A percentile compares a stretch with the other conserved stretches of the same genome.
phyloP scores from a whole-genome alignment of 768 basidiomycete genomes.

The Hygrocybe punicea region DNA sequence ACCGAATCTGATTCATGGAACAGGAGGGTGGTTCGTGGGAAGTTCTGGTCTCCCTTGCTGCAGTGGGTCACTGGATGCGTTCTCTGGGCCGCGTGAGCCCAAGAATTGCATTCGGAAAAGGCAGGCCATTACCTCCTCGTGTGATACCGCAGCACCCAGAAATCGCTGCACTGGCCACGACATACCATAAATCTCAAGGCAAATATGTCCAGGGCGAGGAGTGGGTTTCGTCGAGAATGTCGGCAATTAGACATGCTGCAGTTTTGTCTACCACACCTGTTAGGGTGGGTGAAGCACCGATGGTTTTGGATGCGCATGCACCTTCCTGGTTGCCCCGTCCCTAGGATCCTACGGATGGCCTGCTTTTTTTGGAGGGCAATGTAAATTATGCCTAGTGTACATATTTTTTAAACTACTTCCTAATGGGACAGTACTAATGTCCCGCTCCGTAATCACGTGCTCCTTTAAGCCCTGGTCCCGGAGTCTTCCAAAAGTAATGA shows the following conservation, averaged over 20 bases:
- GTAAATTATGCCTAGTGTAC: no score
- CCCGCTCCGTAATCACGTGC: no score
- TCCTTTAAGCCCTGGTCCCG: no score
- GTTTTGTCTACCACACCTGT: conserved; percentile 43
- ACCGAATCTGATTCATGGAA: neutral
- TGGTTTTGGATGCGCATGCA: conserved; percentile 29
- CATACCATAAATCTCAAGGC: conserved; percentile 24
- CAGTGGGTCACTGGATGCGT: conserved; percentile 54
- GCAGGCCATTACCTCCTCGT: conserved; percentile 39
- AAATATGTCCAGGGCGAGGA: neutral
- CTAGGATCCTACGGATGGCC: neutral
- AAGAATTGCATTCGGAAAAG: conserved; percentile 40
- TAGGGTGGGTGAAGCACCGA: conserved; percentile 33
- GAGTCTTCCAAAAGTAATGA: conserved; percentile 46
- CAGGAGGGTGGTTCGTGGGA: conserved; percentile 63
- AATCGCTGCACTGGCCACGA: conserved; percentile 30
- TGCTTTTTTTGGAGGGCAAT: no score
- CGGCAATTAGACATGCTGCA: conserved; percentile 46
- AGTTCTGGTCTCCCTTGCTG: conserved; percentile 56
- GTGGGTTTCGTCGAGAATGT: conserved; percentile 26
- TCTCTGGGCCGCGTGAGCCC: conserved; percentile 47
- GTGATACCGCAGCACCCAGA: conserved; percentile 36
- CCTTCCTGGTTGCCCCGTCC: conserved; percentile 14
- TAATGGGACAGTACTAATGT: no score
- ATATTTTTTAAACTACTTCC: no score